Evolutionary conservation across 1,284 basidiomycete species (phyloP).

Genomic region (Tilletia indica): DNA sequence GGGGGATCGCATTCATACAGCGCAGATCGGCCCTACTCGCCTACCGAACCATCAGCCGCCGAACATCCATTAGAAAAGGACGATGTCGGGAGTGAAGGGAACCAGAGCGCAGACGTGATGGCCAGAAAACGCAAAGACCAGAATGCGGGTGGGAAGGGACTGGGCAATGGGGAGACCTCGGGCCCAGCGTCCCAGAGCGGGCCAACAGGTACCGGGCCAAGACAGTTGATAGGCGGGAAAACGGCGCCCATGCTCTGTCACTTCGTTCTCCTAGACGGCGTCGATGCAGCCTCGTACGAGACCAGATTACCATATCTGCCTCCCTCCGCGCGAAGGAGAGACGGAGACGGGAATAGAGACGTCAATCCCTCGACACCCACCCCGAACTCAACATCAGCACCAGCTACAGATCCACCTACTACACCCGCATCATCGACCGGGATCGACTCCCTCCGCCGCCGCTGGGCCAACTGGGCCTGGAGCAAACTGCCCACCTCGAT

Average conservation of each 20-base stretch:
- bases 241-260: constrained; percentile 20
- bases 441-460: background rate
- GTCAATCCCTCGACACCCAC: background rate
- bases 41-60: constrained; percentile 24
- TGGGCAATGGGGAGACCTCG: too few relatives aligned
- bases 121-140: too few relatives aligned
- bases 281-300: constrained; percentile 17
- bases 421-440: background rate
- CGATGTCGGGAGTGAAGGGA: too few relatives aligned
- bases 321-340: background rate
- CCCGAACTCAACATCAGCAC: background rate
- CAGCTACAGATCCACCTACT: background rate
- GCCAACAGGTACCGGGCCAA: background rate
- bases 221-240: background rate
- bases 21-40: constrained; percentile 40
- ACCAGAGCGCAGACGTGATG: too few relatives aligned
- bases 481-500: constrained; percentile 35
- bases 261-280: constrained; percentile 29
- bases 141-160: too few relatives aligned
- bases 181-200: background rate
- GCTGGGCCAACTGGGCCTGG: constrained; percentile 44
- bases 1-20: background rate
- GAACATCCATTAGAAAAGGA: too few relatives aligned
- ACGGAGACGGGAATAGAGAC: background rate
- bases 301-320: background rate